Evolutionary conservation across 768 basidiomycete genomes (phyloP), one percentile per base, ranked within the genome.

Genomic region (Pleurotus eryngii): DNA sequence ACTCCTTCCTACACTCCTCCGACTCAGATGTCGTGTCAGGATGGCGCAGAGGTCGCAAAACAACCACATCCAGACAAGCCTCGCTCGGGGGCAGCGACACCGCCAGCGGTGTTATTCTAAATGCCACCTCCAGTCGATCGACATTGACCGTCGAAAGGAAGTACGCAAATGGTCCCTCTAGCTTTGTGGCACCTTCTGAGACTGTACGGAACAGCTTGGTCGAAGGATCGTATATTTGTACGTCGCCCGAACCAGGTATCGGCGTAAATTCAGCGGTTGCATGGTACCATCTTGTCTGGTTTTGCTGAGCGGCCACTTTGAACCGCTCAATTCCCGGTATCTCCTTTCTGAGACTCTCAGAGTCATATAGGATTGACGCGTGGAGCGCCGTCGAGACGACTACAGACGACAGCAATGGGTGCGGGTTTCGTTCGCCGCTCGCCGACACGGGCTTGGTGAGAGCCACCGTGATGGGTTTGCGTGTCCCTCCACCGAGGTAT

Each of bases 341-440:
- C 17, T 80, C 70, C 15, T 77, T 68, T 15, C 95, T 83, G 56
- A 97, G 76, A 5, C 66, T 71, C 67, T 96, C 95, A 0, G 93
- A 94, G 68, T 90, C 86, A 59, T 82, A 80, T 37, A 98, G 80
- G 57, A 97, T 90, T 26, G 84, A 78, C 0, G 96, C 93, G 71
- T 97, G 95, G 35, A 96, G 75, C 4, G 86, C 79, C 12, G 90
- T 90, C 9, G 95, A 98, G 5, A 86, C 82, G 46, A 98, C 95
- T 59, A 98, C 92, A 35, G 82, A 74, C n/a, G 94, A 88, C n/a
- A 71, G 48, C 6, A 63, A 64, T 46, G 60, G 63, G 8, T 71
- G 59, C 14, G 39, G 63, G 38, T 56, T 62, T 27, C 62, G 64
- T 40, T 66, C 51, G 35, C 56, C 59, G 1, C 69, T 72, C 40